Evolutionary conservation across 495 filamentous ascomycete species (phyloP), one percentile per base, ranked within the genome.

Genomic region (Lasiosphaeria ovina): DNA sequence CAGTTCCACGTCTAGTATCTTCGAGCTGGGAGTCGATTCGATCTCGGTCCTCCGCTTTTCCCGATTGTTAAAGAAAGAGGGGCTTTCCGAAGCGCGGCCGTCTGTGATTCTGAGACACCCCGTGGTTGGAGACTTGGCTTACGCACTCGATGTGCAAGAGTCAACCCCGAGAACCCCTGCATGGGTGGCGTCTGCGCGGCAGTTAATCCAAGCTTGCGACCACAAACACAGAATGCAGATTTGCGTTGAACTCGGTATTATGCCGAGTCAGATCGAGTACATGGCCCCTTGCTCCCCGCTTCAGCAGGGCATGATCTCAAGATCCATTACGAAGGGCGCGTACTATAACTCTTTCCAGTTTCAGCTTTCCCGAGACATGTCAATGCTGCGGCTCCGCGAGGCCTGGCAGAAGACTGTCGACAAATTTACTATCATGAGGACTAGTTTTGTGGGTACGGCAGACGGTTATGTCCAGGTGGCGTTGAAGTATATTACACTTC

Each of bases 21-120:
- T 91, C 64, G 89, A 94, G 54, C 74, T 95, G 3, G 91, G 91
- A 0, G 76, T 93, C 6, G 92, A 94, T 68, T 93, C 90, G 0
- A 90, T 96, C 12, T 89, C 89, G 0, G 87, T 87, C 3, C 84
- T 92, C 31, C 81, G 83, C 31, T 77, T 95, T 24, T 72, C 79
- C 0, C 71, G 79, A 0, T 65, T 63, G n/a, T 70, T 89, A 14
- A 84, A 79, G 57, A 69, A 75, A 11, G 68, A 72, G 1, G 84
- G 87, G 0, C 81, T 91, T 59, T 33, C 63, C 3, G 76, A 79
- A 24, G 87, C 85, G 2, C 81, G 80, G 31, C 79, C 87, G 14
- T 85, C 89, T 0, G 57, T 84, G 3, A 79, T 94, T 31, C 83
- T 93, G 77, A 84, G 80, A 57, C 77, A 90, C 65, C 80, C 85